Percentiles rank a stretch among this genome's conserved stretches.
Evolutionary conservation across 352 stramenopile genomes (phyloP).

Genomic region (Phytophthora syringae): DNA sequence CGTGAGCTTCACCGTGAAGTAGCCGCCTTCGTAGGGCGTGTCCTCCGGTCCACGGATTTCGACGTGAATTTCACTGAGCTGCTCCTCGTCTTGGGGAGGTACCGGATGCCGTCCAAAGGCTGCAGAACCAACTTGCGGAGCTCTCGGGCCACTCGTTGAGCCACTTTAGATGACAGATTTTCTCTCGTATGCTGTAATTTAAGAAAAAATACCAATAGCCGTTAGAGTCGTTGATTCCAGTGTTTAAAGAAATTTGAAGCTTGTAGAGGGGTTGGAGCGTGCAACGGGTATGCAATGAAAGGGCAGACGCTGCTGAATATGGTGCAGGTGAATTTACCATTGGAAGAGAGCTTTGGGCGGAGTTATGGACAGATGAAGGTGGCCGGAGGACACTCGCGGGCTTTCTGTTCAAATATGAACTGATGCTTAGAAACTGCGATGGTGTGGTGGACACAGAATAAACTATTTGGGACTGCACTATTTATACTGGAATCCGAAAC

Average conservation of each 20-base stretch:
- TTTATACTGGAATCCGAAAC: slow-evolving; percentile 32
- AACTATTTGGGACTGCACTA: slow-evolving; percentile 3
- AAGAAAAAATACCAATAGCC: slow-evolving; percentile 2
- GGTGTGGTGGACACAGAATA: slow-evolving; percentile 19
- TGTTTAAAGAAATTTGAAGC: not conserved
- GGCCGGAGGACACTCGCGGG: slow-evolving; percentile 25
- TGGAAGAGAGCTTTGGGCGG: slow-evolving; percentile 6
- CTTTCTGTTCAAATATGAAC: slow-evolving; percentile 32
- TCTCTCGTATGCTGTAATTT: slow-evolving; percentile 45
- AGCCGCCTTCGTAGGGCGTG: slow-evolving; percentile 97
- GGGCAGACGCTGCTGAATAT: not conserved
- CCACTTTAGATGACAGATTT: slow-evolving; percentile 89
- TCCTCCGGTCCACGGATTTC: slow-evolving; percentile 97
- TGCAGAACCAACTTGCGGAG: slow-evolving; percentile 90
- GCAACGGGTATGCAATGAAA: slow-evolving; percentile 15
- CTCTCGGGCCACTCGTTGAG: slow-evolving; percentile 93
- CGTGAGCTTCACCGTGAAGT: slow-evolving; percentile 97
- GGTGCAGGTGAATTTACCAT: slow-evolving; percentile 32
- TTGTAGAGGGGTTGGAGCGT: slow-evolving; percentile 2
- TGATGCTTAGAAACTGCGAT: not conserved
- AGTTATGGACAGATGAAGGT: slow-evolving; percentile 14
- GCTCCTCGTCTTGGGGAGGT: slow-evolving; percentile 92
- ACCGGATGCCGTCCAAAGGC: slow-evolving; percentile 93
- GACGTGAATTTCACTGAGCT: slow-evolving; percentile 93
- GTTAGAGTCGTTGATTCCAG: slow-evolving; percentile 18